Percentiles rank a stretch among this genome's conserved stretches.
Conservation (phyloP, 1,284 basidiomycete species). For the Blastosporella zonata region DNA sequence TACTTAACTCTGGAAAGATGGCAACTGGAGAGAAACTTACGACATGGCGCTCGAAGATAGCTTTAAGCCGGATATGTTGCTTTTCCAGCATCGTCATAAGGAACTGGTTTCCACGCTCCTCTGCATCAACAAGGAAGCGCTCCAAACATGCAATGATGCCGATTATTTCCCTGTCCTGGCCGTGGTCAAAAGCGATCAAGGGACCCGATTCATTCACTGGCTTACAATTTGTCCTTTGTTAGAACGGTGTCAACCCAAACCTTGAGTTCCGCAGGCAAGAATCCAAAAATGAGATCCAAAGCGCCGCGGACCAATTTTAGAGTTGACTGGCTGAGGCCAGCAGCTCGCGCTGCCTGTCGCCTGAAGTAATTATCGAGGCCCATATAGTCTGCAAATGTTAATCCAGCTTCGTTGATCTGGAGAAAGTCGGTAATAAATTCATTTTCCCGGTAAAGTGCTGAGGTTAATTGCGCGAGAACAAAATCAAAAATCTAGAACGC, state of each 20-base stretch:
- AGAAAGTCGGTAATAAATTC: slow-evolving; percentile 91
- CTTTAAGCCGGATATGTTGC: slow-evolving; percentile 75
- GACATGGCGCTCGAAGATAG: slow-evolving; percentile 73
- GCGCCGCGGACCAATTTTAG: slow-evolving; percentile 81
- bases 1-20: background rate
- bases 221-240: slow-evolving; percentile 77
- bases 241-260: slow-evolving; percentile 81
- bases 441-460: slow-evolving; percentile 79
- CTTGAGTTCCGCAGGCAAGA: slow-evolving; percentile 82
- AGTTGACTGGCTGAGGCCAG: slow-evolving; percentile 66
- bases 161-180: slow-evolving; percentile 67
- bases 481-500: slow-evolving; percentile 60
- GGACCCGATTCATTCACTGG: too few species aligned
- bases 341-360: slow-evolving; percentile 78
- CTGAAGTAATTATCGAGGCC: slow-evolving; percentile 93
- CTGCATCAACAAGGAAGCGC: slow-evolving; percentile 73
- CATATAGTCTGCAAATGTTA: slow-evolving; percentile 97
- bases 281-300: slow-evolving; percentile 95
- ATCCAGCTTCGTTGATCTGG: slow-evolving; percentile 83
- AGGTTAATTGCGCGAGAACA: slow-evolving; percentile 75
- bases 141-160: slow-evolving; percentile 84
- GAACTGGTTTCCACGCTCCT: slow-evolving; percentile 77
- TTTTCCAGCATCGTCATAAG: slow-evolving; percentile 75
- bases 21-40: slow-evolving; percentile 43
- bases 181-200: background rate